These are phyloP conservation scores for Metschnikowia cubensis DNA, from an alignment of 805 yeast species.

Conservation along the genomic window DNA sequence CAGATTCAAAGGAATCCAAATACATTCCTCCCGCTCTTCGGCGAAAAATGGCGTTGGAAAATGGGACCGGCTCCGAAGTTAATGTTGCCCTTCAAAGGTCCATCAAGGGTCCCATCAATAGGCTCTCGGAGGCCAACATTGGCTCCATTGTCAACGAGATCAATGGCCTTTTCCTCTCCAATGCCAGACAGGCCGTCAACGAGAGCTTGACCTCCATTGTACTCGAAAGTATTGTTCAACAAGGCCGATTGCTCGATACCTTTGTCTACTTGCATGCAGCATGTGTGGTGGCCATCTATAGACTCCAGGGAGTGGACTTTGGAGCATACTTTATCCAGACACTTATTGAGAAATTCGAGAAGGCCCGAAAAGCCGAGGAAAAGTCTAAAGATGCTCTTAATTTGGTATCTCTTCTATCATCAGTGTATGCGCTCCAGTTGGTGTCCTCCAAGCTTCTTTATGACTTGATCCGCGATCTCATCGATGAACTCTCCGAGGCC, in stretches of 20 bases:
- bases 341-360: constrained; percentile 66
- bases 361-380: constrained; percentile 26
- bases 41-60: constrained; percentile 43
- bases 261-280: constrained; percentile 79
- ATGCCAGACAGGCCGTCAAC: constrained; percentile 79
- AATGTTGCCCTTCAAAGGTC: constrained; percentile 49
- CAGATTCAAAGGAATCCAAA: constrained; percentile 15
- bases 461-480: constrained; percentile 61
- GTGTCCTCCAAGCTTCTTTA: constrained; percentile 71
- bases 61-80: constrained; percentile 34
- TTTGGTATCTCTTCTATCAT: constrained; percentile 67
- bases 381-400: constrained; percentile 54
- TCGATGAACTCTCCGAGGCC: constrained; percentile 55
- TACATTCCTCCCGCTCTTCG: constrained; percentile 90
- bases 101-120: constrained; percentile 81
- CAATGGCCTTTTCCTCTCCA: constrained; percentile 53
- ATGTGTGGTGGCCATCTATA: constrained; percentile 67
- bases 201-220: constrained; percentile 61
- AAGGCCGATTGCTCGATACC: constrained; percentile 68
- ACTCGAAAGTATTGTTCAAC: constrained; percentile 58
- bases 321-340: constrained; percentile 84
- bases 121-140: constrained; percentile 84
- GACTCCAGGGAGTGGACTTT: constrained; percentile 78
- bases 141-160: constrained; percentile 66
- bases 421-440: constrained; percentile 72